Conservation (phyloP, 2,329 filamentous ascomycete species). For the Diaporthe eres region DNA sequence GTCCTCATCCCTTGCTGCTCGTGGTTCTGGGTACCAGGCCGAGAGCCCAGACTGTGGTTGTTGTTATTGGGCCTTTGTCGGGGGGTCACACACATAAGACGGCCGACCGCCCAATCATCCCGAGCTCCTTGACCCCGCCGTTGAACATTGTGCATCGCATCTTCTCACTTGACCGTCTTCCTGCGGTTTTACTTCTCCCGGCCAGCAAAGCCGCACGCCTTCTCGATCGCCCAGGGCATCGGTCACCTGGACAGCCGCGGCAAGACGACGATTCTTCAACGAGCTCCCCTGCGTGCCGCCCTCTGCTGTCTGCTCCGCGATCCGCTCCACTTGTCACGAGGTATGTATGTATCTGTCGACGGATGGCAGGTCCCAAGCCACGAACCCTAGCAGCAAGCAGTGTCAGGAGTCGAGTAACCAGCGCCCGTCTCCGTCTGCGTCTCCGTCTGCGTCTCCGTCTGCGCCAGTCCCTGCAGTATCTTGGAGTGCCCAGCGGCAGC, state of each 20-base stretch:
- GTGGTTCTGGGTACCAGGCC: constrained; percentile 20
- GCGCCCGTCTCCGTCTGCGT: constrained; percentile 18
- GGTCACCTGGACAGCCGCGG: constrained; percentile 24
- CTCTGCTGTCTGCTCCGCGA: neutral
- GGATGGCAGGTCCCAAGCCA: constrained; percentile 11
- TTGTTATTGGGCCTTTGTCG: constrained; percentile 39
- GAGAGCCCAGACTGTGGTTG: constrained; percentile 30
- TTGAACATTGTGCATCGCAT: constrained; percentile 41
- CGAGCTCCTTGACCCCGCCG: constrained; percentile 42
- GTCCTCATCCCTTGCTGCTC: constrained; percentile 20
- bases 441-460: constrained; percentile 17
- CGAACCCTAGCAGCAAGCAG: constrained; percentile 23
- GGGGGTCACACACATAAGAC: constrained; percentile 41
- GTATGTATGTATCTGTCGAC: constrained; percentile 21
- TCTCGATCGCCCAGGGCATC: neutral
- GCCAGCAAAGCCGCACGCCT: constrained; percentile 19
- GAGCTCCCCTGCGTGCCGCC: neutral
- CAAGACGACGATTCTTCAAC: constrained; percentile 20
- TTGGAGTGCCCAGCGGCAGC: constrained; percentile 45
- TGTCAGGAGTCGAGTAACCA: constrained; percentile 34
- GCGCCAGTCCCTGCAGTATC: constrained; percentile 46
- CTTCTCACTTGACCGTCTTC: constrained; percentile 23
- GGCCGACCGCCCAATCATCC: constrained; percentile 43
- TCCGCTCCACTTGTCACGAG: constrained; percentile 7
- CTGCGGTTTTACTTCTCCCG: constrained; percentile 24